Base-by-base conservation (phyloP, 768 basidiomycete species). In the Strobilomyces dryophilus region DNA sequence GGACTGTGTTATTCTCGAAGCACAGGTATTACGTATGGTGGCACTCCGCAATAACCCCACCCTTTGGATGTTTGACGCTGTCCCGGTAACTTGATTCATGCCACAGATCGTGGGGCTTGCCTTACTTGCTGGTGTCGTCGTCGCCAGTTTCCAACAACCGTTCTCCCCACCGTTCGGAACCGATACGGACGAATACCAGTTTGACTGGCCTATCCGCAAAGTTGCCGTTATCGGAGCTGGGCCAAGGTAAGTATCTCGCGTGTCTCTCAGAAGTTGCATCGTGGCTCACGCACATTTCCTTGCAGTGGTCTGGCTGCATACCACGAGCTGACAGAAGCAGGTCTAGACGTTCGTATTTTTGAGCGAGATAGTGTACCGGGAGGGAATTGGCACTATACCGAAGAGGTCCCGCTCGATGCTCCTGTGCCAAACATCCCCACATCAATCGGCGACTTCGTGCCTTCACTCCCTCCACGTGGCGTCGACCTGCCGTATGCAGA, bases 371-470 rank as follows among this genome's bases (percentile, higher is more conserved):
- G 32, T 18, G 51, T 52, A 3, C 60, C 60, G 0, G 57, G 54
- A 3, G 54, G 60, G 1, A 52, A 40, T 39, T 62, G 60, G 53
- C 54, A 62, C 43, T 53, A 61, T 36, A 57, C 60, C 2, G 60
- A 61, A 44, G 60, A 58, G 15, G 14, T 47, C 6, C 44, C 61
- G 0, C 48, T 49, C 12, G 49, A 61, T 29, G 60, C 60, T 0
- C 51, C 60, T 1, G 45, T 49, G 1, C 60, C 60, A 0, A 58
- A 62, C 2, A 53, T 20, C 0, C 60, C 56, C 4, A 0, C 17
- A 14, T 14, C 49, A 5, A 27, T 55, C 1, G 40, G 37, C 1
- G 61, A 62, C 27, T 61, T 57, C 14, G 39, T 54, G 9, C 59
- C 55, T 14, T 57, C 49, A 15, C 37, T 61, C 32, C 49, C 56